phyloP scores from a whole-genome alignment of 305 asterid genomes.

The Fraxinus ornus region DNA sequence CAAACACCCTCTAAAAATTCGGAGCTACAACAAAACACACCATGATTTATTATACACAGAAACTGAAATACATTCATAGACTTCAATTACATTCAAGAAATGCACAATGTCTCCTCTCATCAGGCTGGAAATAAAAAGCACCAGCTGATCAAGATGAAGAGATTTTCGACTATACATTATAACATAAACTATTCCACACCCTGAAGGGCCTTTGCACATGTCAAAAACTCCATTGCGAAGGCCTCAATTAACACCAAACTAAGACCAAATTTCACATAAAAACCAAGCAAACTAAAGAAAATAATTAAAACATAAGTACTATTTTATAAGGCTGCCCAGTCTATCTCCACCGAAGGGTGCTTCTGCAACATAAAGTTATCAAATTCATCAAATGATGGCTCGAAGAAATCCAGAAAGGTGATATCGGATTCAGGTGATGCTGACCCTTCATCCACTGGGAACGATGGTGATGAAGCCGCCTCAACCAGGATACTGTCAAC shows the following conservation, averaged over 20 bases:
- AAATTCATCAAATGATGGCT: conserved; percentile 51
- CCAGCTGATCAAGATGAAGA: conserved; percentile 32
- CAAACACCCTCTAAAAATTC: no score
- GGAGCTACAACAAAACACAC: not conserved
- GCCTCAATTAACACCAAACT: conserved; percentile 29
- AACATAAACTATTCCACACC: conserved; percentile 5
- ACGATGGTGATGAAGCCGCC: conserved; percentile 16
- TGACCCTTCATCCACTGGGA: conserved; percentile 11
- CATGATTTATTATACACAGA: conserved; percentile 9
- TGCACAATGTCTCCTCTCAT: conserved; percentile 10
- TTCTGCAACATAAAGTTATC: conserved; percentile 51
- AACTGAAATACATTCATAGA: not conserved
- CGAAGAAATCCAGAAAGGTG: conserved; percentile 46
- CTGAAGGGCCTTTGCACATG: conserved; percentile 54
- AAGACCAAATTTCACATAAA: conserved; percentile 1
- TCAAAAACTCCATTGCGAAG: conserved; percentile 77
- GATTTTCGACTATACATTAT: conserved; percentile 20
- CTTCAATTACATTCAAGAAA: conserved; percentile 9
- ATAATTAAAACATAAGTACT: not conserved
- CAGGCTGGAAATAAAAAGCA: conserved; percentile 38
- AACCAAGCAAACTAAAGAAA: conserved; percentile 4
- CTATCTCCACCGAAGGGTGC: conserved; percentile 80
- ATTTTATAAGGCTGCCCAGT: conserved; percentile 64
- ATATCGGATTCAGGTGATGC: conserved; percentile 56
- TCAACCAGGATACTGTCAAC: conserved; percentile 37